These are phyloP conservation scores for Citrus medica DNA, from an alignment of 345 rosid species.

Conservation along the genomic window DNA sequence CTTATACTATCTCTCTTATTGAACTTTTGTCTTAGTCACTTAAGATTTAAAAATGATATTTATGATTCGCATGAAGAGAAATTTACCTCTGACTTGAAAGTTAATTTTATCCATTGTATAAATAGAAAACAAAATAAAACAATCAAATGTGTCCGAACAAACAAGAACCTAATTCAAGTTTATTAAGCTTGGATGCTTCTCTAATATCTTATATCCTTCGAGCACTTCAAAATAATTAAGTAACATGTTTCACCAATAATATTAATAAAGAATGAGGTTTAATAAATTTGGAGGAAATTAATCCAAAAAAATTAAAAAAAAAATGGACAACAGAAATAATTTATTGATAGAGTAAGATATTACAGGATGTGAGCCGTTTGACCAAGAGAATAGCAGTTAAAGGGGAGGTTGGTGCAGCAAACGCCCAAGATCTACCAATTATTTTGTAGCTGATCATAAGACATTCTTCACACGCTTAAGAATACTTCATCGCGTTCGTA, in stretches of 20 bases:
- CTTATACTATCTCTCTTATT: not conserved
- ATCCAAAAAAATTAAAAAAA: not conserved
- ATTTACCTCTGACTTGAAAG: no score
- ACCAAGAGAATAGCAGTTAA: slow-evolving; percentile 3
- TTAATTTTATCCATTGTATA: not conserved
- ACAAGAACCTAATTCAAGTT: not conserved
- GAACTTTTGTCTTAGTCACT: no score
- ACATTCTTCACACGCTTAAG: slow-evolving; percentile 23
- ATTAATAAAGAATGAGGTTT: no score
- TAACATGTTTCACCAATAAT: no score
- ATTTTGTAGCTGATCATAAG: not conserved
- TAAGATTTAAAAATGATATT: not conserved
- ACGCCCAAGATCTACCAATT: slow-evolving; percentile 26
- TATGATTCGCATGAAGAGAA: not conserved
- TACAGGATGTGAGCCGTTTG: not conserved
- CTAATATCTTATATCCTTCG: not conserved
- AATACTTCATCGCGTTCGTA: slow-evolving; percentile 20
- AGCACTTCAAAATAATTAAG: no score
- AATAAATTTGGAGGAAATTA: not conserved
- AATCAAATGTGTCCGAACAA: not conserved
- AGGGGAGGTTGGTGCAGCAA: slow-evolving; percentile 44
- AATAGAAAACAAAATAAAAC: no score
- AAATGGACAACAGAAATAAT: not conserved
- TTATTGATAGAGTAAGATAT: slow-evolving; percentile 6
- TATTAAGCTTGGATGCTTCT: not conserved